Conservation (phyloP, 1,139 yeast species). For the Arxiozyma slooffiae region DNA sequence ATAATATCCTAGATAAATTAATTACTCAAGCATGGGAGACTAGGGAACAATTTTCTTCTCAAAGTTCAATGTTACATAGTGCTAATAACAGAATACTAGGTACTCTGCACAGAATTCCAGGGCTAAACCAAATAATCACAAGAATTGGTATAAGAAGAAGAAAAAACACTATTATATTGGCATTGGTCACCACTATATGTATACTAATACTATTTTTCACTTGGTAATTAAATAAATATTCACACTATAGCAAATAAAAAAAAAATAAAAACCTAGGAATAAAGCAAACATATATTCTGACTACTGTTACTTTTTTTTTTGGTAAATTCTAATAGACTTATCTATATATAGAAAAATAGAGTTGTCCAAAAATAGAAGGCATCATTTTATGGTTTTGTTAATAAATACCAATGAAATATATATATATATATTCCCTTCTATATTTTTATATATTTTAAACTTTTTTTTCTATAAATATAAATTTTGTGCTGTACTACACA, state of each 20-base stretch:
- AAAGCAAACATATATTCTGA: background rate
- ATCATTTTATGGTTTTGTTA: too few relatives aligned
- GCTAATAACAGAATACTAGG: constrained; percentile 58
- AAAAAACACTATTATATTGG: constrained; percentile 80
- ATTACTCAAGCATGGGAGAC: constrained; percentile 81
- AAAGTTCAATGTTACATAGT: constrained; percentile 51
- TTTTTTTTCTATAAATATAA: too few relatives aligned
- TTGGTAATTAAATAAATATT: constrained; percentile 20
- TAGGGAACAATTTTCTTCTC: constrained; percentile 70
- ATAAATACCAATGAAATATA: background rate
- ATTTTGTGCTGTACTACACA: too few relatives aligned
- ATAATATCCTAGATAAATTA: constrained; percentile 67
- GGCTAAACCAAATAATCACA: constrained; percentile 62
- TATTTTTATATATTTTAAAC: too few relatives aligned
- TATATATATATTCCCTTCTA: background rate
- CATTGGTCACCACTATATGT: constrained; percentile 62
- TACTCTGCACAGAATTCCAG: constrained; percentile 65
- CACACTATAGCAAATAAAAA: background rate
- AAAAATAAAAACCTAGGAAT: background rate
- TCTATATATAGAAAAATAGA: background rate
- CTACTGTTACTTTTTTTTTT: too few relatives aligned
- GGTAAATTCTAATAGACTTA: background rate
- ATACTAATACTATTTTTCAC: constrained; percentile 57
- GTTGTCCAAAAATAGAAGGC: background rate
- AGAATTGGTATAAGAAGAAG: constrained; percentile 82